Conservation (phyloP, 139 green algal species). For the Diplosphaera chodatii region DNA sequence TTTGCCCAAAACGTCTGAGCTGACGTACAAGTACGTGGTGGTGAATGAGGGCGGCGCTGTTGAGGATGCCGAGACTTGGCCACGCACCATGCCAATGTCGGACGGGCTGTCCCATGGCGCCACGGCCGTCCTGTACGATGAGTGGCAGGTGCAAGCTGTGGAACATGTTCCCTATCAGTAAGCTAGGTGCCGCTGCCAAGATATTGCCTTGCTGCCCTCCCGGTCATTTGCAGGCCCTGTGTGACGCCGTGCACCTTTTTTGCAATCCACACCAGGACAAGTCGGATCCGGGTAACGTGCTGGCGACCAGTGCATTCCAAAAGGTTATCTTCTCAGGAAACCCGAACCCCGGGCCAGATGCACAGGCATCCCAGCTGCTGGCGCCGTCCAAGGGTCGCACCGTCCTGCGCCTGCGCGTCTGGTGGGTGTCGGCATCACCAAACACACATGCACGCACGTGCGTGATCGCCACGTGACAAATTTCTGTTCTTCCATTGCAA, state of each 20-base stretch:
- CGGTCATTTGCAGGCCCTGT: too few relatives aligned
- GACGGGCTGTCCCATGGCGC: conserved; percentile 34
- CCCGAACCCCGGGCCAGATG: neutral
- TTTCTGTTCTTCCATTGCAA: too few relatives aligned
- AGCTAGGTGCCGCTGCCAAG: too few relatives aligned
- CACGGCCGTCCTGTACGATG: conserved; percentile 22
- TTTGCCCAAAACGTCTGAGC: conserved; percentile 35
- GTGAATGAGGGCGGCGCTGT: conserved; percentile 26
- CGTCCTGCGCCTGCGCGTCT: conserved; percentile 43
- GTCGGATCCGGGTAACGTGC: conserved; percentile 46
- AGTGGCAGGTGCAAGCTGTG: conserved; percentile 27
- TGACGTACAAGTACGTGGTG: conserved; percentile 56
- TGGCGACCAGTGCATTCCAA: conserved; percentile 51
- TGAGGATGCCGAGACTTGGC: conserved; percentile 33
- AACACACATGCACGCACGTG: too few relatives aligned
- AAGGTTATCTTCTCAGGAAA: conserved; percentile 32
- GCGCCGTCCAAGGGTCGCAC: conserved; percentile 8
- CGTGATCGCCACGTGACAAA: too few relatives aligned
- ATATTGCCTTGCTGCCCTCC: too few relatives aligned
- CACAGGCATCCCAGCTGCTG: too few relatives aligned
- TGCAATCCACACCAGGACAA: conserved; percentile 40
- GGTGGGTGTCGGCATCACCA: too few relatives aligned
- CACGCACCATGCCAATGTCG: conserved; percentile 36
- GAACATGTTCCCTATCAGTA: too few relatives aligned
- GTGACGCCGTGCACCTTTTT: too few relatives aligned